These are phyloP conservation scores for Phytophthora hybrid DNA, from an alignment of 352 stramenopile species.

Conservation along the genomic window DNA sequence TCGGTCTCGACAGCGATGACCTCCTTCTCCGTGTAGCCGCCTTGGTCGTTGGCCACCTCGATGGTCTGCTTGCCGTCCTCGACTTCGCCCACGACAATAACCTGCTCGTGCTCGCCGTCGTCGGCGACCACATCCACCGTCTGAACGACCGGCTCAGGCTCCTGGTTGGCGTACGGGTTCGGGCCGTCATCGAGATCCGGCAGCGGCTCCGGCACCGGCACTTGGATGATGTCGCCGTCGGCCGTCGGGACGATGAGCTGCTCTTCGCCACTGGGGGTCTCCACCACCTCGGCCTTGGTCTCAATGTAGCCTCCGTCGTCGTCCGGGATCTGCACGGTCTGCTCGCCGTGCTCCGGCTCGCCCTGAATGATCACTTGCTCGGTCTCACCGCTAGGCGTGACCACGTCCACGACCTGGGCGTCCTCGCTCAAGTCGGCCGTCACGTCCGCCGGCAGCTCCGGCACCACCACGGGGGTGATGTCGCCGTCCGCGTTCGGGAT, in stretches of 20 bases:
- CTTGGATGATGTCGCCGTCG: background rate
- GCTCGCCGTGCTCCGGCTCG: constrained; percentile 9
- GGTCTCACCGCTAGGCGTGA: constrained; percentile 12
- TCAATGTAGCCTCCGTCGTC: background rate
- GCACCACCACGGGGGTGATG: constrained; percentile 31
- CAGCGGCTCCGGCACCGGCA: background rate
- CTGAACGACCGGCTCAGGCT: background rate
- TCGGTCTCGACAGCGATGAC: constrained; percentile 1
- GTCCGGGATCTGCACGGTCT: constrained; percentile 5
- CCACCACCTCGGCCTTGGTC: background rate
- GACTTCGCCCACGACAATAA: constrained; percentile 3
- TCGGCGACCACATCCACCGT: constrained; percentile 2
- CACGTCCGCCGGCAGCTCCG: constrained; percentile 8
- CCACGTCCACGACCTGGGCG: constrained; percentile 25
- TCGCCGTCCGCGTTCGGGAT: constrained; percentile 31
- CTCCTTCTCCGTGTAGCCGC: background rate
- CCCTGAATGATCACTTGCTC: constrained; percentile 31
- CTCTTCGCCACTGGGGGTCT: background rate
- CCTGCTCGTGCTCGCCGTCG: constrained; percentile 2
- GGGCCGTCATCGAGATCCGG: background rate
- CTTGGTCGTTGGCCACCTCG: constrained; percentile 2
- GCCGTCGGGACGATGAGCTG: background rate
- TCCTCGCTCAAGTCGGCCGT: constrained; percentile 4
- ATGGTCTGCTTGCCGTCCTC: constrained; percentile 14
- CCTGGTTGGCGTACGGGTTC: background rate